Base-by-base conservation (phyloP, 2,329 filamentous ascomycete genomes). In the Teratosphaeria epicoccoides region DNA sequence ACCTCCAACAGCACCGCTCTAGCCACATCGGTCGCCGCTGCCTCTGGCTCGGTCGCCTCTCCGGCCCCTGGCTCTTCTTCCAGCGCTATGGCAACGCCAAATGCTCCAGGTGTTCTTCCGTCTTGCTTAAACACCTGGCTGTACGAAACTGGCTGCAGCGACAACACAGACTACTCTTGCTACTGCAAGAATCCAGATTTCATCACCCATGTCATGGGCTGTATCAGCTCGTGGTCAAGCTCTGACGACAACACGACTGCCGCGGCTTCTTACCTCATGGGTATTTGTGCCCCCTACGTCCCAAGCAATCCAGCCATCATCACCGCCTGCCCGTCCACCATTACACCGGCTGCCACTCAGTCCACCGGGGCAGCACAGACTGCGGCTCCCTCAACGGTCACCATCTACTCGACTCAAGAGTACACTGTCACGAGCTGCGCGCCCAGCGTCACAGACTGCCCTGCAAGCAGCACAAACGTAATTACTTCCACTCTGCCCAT, bases 81-180 rank as follows among this genome's bases (percentile, higher is more conserved):
- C 1, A 46, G 25, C 49, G 43, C 49, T 0, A 49, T 51, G 33
- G 61, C 62, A 9, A 53, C 57, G 22, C 64, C 63, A 37, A 48
- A 62, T 52, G 81, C 82, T 72, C 88, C 89, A 52, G 72, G 76
- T 24, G 79, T 90, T 46, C 84, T 96, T 47, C 90, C 91, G 57
- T 82, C 82, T 66, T 97, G 91, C 76, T 75, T 97, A 72, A 93
- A 91, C 80, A 94, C 89, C 63, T 96, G 88, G 87, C 72, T 95
- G 64, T 79, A 81, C 67, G 72, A 77, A 55, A 79, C 85, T 48
- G 74, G 79, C 66, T 97, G 91, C 81, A 77, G 78, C 62, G 83
- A 87, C 73, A 95, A 95, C 82, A 84, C 85, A 43, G 88, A 95
- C 66, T 72, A 77, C 54, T 71, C 73, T 59, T 97, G 91, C 81